A percentile compares a stretch with the other conserved stretches of the same genome.
Conservation (phyloP, 2,329 filamentous ascomycete genomes). For the Diaporthe citriasiana region DNA sequence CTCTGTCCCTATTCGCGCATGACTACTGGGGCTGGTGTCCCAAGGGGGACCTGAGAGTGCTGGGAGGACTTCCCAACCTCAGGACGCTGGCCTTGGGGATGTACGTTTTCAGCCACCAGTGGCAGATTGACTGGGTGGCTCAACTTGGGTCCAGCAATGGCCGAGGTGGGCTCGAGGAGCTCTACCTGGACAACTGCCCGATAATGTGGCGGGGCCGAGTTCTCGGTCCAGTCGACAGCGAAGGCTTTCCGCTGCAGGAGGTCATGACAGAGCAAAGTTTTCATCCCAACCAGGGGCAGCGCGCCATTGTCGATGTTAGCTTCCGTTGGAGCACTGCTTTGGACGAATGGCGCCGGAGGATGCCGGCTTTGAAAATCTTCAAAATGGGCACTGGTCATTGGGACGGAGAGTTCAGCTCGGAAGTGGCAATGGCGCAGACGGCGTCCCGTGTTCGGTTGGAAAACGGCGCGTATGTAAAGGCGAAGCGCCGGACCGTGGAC, state of each 20-base stretch:
- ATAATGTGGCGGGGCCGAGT: slow-evolving; percentile 47
- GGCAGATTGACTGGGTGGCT: slow-evolving; percentile 62
- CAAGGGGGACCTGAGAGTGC: slow-evolving; percentile 51
- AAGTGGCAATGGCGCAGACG: slow-evolving; percentile 16
- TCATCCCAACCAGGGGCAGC: not conserved
- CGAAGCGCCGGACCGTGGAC: not conserved
- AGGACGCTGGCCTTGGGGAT: slow-evolving; percentile 56
- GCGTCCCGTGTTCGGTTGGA: not conserved
- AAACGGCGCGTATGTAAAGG: not conserved
- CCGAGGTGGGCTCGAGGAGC: slow-evolving; percentile 53
- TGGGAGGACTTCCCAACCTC: slow-evolving; percentile 55
- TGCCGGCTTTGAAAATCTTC: slow-evolving; percentile 30
- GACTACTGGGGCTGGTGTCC: slow-evolving; percentile 59
- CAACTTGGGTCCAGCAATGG: slow-evolving; percentile 50
- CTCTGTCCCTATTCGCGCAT: slow-evolving; percentile 56
- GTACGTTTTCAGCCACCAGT: slow-evolving; percentile 59
- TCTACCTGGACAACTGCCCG: slow-evolving; percentile 60
- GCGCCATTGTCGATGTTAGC: not conserved
- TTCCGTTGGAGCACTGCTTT: slow-evolving; percentile 32
- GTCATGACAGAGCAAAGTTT: not conserved
- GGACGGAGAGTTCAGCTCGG: not conserved
- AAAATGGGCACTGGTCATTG: slow-evolving; percentile 36
- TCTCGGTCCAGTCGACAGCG: not conserved
- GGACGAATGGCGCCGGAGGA: slow-evolving; percentile 6
- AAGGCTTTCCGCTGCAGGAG: slow-evolving; percentile 21